Evolutionary conservation across 371 early-diverging fungal genomes (phyloP), one percentile per base, ranked within the genome.

Genomic region (Mortierella sp.): DNA sequence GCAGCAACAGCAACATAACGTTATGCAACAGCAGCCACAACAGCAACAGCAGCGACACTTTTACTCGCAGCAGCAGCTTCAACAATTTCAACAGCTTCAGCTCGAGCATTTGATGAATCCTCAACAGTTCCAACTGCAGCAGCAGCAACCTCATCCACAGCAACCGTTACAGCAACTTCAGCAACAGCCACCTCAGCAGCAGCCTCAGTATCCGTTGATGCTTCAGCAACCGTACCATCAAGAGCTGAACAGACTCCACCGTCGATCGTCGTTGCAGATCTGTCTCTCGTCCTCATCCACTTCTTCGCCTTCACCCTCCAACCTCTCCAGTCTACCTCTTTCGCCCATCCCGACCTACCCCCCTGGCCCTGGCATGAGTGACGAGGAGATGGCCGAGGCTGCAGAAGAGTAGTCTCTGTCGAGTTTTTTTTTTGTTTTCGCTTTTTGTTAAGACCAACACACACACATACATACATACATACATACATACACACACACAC

Each of bases 211-310:
- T n/a, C n/a, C 13, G 16, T 39, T 47, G 26, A 26, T 61, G 7
- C 68, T 68, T 26, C 74, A 74, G 43, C 74, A 19, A 16, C 34
- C 37, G 37, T 58, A 58, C 58, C 58, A 77, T 22, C 71, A 71
- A 37, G 58, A 70, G 26, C 26, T 43, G 34, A 61, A 41, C 47
- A 65, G 65, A 16, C 55, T 45, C 58, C 73, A 47, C 44, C 79
- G 70, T 37, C 65, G 73, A 58, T 41, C 73, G 8, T 77, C 71
- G 2, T 29, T 71, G 16, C 77, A 71, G 44, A n/a, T 67, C 37
- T 48, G 66, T 19, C 29, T 75, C 41, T 43, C 66, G 0, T 44
- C 43, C 11, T 53, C 70, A 16, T 65, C 48, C n/a, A 29, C 63
- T 2, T 47, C 65, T 16, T 13, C 53, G 31, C 7, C 48, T 1